A percentile compares a stretch with the other conserved stretches of the same genome.
Evolutionary conservation across 495 filamentous ascomycete genomes (phyloP).

Genomic region (Penicillium roqueforti): DNA sequence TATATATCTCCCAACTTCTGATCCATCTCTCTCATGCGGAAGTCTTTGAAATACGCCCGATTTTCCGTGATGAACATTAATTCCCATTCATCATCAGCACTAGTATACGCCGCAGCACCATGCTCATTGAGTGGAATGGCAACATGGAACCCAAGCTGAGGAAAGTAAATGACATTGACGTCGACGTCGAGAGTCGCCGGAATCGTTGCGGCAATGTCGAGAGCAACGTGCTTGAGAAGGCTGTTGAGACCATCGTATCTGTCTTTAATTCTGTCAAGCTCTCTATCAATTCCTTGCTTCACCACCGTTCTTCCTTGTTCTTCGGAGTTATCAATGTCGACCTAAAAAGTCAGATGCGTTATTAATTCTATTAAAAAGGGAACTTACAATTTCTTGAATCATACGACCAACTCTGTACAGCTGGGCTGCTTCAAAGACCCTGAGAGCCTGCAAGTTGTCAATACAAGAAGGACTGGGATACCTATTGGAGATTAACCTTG

Average conservation of each 20-base stretch:
- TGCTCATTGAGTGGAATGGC: conserved; percentile 61
- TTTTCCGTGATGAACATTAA: conserved; percentile 70
- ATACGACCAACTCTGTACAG: conserved; percentile 62
- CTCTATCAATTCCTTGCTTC: conserved; percentile 63
- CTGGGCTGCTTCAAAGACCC: conserved; percentile 44
- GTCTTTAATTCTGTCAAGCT: conserved; percentile 74
- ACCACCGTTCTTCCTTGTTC: conserved; percentile 73
- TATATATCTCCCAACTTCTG: conserved; percentile 80
- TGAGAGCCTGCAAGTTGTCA: conserved; percentile 32
- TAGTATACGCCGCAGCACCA: conserved; percentile 62
- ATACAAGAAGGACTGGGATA: neutral
- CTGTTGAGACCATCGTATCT: conserved; percentile 72
- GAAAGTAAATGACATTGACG: conserved; percentile 81
- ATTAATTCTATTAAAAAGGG: neutral
- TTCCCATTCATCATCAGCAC: conserved; percentile 64
- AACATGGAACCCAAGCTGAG: conserved; percentile 86
- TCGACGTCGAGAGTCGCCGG: conserved; percentile 58
- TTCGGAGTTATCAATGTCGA: conserved; percentile 79
- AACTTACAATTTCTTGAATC: conserved; percentile 59
- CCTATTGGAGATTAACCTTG: conserved; percentile 44
- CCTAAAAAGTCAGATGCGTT: conserved; percentile 32
- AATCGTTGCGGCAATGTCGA: conserved; percentile 55
- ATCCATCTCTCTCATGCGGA: conserved; percentile 79
- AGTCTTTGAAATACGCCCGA: conserved; percentile 82
- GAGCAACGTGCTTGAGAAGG: conserved; percentile 64